A percentile compares a stretch with the other conserved stretches of the same genome.
Evolutionary conservation across 1,139 yeast species (phyloP).

Genomic region (Meyerozyma carpophila): DNA sequence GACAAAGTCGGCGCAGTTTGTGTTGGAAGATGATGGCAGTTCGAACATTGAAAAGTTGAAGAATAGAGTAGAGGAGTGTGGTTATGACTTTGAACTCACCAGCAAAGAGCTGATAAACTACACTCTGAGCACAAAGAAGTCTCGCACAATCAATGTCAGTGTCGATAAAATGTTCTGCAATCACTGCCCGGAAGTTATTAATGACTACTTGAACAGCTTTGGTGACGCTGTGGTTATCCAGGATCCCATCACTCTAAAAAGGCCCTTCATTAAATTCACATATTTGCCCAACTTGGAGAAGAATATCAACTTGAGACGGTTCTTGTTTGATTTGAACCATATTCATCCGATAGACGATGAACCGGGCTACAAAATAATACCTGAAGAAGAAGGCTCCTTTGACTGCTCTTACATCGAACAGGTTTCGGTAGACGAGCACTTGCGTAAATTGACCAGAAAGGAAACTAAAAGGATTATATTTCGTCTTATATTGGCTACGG

Average conservation of each 20-base stretch:
- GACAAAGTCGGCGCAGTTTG: conserved; percentile 56
- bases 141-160: conserved; percentile 52
- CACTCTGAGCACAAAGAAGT: conserved; percentile 37
- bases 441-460: conserved; percentile 42
- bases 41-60: conserved; percentile 32
- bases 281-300: conserved; percentile 53
- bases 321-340: conserved; percentile 45
- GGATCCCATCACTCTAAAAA: conserved; percentile 48
- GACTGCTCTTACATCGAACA: conserved; percentile 52
- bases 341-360: conserved; percentile 24
- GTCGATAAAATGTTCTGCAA: conserved; percentile 70
- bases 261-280: conserved; percentile 58
- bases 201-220: conserved; percentile 41
- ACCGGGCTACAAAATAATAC: conserved; percentile 17
- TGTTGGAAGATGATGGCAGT: conserved; percentile 32
- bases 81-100: conserved; percentile 54
- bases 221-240: conserved; percentile 57
- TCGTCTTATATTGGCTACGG: conserved; percentile 45
- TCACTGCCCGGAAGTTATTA: conserved; percentile 59
- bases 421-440: conserved; percentile 58
- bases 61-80: conserved; percentile 56
- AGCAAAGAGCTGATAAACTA: conserved; percentile 37
- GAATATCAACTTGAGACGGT: conserved; percentile 45
- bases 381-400: conserved; percentile 30
- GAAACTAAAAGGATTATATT: conserved; percentile 45